Evolutionary conservation across 2,329 filamentous ascomycete genomes (phyloP), one percentile per base, ranked within the genome.

Genomic region (Fusarium staphyleae): DNA sequence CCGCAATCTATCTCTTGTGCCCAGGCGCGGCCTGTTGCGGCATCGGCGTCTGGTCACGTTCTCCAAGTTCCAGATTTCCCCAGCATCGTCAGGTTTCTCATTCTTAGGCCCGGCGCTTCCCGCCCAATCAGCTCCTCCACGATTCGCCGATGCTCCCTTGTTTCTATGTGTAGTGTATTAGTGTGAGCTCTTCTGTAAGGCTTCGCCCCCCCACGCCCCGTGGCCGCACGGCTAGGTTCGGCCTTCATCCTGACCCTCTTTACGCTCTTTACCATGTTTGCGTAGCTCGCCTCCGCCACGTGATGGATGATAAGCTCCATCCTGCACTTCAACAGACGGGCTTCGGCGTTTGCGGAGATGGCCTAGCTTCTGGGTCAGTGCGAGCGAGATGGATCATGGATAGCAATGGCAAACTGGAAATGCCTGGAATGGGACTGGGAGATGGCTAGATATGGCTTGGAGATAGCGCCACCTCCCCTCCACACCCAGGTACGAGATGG

Each of bases 261-360:
- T 32, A 16, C 14, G n/a, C 8, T 30, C 34, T 26, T 39, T 19
- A 43, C 40, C 40, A 37, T 34, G 37, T 40, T 30, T 46, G 45
- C 48, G 47, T 33, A 29, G 34, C 44, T 36, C 37, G 33, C 42
- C 33, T 45, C 48, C 37, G 42, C 52, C 65, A 67, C 65, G 65
- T 67, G 65, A 67, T 56, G 65, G 48, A 40, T 56, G 65, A 67
- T 67, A 67, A 67, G 64, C 61, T 63, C 63, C 60, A 42, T 55
- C 14, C 32, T 18, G 35, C 26, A 30, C 35, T 47, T 36, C n/a
- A n/a, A n/a, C 47, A 33, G 19, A 50, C 58, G 54, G 54, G 22
- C 49, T 50, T 61, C 58, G 58, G 58, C 54, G 42, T 62, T 44
- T 61, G 54, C 52, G 58, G 54, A 58, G 53, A 37, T 57, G 32